Evolutionary conservation across 169 alveolate genomes (phyloP).

Genomic region (Cryptosporidium ubiquitum): DNA sequence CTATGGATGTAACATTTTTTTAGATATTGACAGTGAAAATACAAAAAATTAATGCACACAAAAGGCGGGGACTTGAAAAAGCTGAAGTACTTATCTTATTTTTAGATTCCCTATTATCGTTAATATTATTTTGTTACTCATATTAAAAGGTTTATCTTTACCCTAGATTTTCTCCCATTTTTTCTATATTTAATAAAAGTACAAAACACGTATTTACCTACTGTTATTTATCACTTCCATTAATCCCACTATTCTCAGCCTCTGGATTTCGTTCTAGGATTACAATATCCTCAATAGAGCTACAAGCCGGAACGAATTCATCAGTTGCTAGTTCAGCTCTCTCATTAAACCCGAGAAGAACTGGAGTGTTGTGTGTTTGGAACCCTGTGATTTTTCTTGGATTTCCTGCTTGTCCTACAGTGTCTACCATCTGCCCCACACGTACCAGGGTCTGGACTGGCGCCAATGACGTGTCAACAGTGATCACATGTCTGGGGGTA

Average conservation of each 20-base stretch:
- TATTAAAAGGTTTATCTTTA: neutral
- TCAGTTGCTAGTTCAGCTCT: constrained; percentile 94
- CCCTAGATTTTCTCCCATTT: neutral
- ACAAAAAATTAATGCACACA: neutral
- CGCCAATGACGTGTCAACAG: constrained; percentile 91
- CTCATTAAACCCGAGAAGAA: constrained; percentile 90
- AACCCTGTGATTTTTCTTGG: constrained; percentile 97
- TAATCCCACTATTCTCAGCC: constrained; percentile 40
- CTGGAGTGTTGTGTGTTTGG: constrained; percentile 99
- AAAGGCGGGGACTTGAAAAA: neutral
- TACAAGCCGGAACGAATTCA: constrained; percentile 83
- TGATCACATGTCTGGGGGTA: constrained; percentile 87
- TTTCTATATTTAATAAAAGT: neutral
- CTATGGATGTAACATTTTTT: constrained; percentile 31
- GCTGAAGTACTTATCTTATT: too few relatives aligned
- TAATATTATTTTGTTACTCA: neutral
- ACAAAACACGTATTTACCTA: neutral
- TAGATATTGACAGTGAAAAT: constrained; percentile 39
- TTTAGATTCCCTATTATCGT: neutral
- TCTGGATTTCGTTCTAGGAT: constrained; percentile 87
- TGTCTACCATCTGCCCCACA: constrained; percentile 96
- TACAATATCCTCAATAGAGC: constrained; percentile 86
- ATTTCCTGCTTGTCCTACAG: constrained; percentile 97
- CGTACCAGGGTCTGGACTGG: constrained; percentile 88
- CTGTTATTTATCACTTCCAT: neutral